These are phyloP conservation scores for Eimeria necatrix DNA, from an alignment of 169 alveolate genomes.

Conservation along the genomic window DNA sequence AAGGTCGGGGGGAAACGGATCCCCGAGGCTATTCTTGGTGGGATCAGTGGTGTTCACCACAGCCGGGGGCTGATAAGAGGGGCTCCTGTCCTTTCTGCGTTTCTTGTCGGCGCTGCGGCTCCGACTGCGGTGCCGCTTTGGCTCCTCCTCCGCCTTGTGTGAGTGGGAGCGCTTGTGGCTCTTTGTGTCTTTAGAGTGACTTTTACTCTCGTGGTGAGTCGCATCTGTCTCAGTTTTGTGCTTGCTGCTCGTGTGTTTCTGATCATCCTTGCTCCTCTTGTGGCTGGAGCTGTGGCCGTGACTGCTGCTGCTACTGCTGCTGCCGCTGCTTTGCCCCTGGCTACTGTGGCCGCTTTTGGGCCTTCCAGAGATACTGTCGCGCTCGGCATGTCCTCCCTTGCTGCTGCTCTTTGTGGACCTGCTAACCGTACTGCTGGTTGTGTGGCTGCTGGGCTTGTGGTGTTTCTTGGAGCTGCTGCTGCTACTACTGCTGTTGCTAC, in stretches of 20 bases:
- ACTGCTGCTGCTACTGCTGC: slow-evolving; percentile 32
- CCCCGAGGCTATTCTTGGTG: slow-evolving; percentile 49
- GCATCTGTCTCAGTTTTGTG: neutral
- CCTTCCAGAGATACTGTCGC: slow-evolving; percentile 9
- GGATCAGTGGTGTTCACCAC: slow-evolving; percentile 71
- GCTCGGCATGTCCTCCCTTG: slow-evolving; percentile 7
- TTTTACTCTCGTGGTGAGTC: neutral
- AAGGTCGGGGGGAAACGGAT: slow-evolving; percentile 74
- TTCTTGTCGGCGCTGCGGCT: slow-evolving; percentile 50
- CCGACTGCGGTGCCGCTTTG: slow-evolving; percentile 20
- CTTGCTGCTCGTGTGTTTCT: slow-evolving; percentile 24
- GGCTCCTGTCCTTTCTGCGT: slow-evolving; percentile 43
- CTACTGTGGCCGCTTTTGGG: slow-evolving; percentile 6
- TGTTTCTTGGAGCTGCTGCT: slow-evolving; percentile 57
- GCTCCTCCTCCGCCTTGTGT: neutral
- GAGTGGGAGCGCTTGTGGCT: slow-evolving; percentile 7
- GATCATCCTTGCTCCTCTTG: slow-evolving; percentile 4
- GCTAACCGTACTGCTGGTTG: slow-evolving; percentile 44
- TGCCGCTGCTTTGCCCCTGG: slow-evolving; percentile 24
- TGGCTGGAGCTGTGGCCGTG: neutral
- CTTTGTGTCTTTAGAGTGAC: neutral
- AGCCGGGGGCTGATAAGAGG: slow-evolving; percentile 29
- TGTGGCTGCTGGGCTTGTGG: slow-evolving; percentile 54
- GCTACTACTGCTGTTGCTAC: slow-evolving; percentile 61
- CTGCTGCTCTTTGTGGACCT: neutral